Conservation (phyloP, 805 yeast species). For the Cyberlindnera lachancei region DNA sequence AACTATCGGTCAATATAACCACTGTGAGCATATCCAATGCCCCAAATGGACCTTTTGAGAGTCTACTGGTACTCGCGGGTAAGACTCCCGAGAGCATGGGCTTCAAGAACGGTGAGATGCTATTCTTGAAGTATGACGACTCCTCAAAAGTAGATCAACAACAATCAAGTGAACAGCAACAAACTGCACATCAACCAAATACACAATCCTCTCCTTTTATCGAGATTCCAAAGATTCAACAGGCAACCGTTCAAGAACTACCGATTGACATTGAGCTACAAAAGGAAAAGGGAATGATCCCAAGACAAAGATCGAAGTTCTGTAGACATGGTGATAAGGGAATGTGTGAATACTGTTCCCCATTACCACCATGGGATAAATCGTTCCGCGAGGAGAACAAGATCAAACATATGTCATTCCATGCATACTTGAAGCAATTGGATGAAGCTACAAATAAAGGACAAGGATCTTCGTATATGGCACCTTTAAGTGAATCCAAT, state of each 20-base stretch:
- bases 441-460: constrained; percentile 56
- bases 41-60: constrained; percentile 20
- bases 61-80: constrained; percentile 21
- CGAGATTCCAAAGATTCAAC: constrained; percentile 6
- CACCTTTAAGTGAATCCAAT: constrained; percentile 70
- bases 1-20: constrained; percentile 20
- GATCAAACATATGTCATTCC: constrained; percentile 85
- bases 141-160: constrained; percentile 1
- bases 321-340: constrained; percentile 91
- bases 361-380: constrained; percentile 91
- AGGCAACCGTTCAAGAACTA: constrained; percentile 39
- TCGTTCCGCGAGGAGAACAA: constrained; percentile 64
- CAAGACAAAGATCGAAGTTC: constrained; percentile 49
- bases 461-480: constrained; percentile 58
- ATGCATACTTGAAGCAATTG: constrained; percentile 69
- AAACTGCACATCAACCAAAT: constrained; percentile 5
- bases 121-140: constrained; percentile 28
- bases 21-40: constrained; percentile 21
- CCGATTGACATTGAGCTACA: constrained; percentile 63
- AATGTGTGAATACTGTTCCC: constrained; percentile 97
- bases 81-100: constrained; percentile 29
- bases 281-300: constrained; percentile 62
- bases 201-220: constrained; percentile 9
- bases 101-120: constrained; percentile 42
- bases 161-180: constrained; percentile 1